Percentiles rank a stretch among this genome's conserved stretches.
Conservation (phyloP, 805 yeast genomes). For the Pichia thaimueangensis region DNA sequence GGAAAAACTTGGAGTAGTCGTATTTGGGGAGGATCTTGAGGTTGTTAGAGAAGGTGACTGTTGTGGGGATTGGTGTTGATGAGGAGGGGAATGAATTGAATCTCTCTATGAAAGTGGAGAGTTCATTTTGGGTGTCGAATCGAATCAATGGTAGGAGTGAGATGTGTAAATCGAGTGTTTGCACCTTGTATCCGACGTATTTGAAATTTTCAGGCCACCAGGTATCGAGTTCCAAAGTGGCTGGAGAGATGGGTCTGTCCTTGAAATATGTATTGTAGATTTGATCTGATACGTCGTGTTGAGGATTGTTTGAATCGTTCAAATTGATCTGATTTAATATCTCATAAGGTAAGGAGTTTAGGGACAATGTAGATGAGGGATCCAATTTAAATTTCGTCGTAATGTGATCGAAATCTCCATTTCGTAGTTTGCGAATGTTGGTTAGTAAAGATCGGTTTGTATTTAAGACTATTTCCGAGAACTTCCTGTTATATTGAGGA, state of each 20-base stretch:
- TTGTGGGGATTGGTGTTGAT: too few species aligned
- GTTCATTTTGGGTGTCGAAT: slow-evolving; percentile 8
- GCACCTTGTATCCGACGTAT: not conserved
- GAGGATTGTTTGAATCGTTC: not conserved
- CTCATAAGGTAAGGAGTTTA: slow-evolving; percentile 4
- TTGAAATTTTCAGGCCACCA: slow-evolving; percentile 23
- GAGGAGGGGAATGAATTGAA: too few species aligned
- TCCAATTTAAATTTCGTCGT: not conserved
- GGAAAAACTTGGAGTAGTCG: slow-evolving; percentile 14
- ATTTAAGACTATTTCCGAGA: not conserved
- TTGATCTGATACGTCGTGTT: not conserved
- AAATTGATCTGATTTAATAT: not conserved
- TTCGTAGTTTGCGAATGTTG: not conserved
- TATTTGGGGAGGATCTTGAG: slow-evolving; percentile 8
- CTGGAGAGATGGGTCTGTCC: not conserved
- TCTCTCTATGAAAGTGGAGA: too few species aligned
- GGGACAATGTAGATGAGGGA: too few species aligned
- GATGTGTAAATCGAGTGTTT: slow-evolving; percentile 12
- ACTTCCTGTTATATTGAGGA: not conserved
- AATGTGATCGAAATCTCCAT: slow-evolving; percentile 1
- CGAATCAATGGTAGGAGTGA: slow-evolving; percentile 23
- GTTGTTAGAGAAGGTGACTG: too few species aligned
- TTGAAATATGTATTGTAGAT: not conserved
- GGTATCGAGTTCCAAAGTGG: not conserved
- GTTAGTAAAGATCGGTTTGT: slow-evolving; percentile 1